These are phyloP conservation scores for Trichoderma orchidacearum DNA, from an alignment of 495 filamentous ascomycete species.

Conservation along the genomic window DNA sequence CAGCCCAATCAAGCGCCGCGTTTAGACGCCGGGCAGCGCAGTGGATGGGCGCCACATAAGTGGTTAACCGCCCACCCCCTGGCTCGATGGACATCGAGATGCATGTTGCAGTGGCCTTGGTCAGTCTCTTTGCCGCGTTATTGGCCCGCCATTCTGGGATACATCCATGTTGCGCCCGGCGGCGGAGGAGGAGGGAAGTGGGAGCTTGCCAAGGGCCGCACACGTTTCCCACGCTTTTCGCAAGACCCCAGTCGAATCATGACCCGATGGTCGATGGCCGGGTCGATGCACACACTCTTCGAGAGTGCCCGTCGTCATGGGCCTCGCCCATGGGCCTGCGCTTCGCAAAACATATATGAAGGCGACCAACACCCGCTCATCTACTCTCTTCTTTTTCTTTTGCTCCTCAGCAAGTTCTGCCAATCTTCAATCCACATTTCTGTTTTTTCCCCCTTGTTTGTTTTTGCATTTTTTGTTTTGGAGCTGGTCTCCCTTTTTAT, in stretches of 20 bases:
- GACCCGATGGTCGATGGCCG: too few species aligned
- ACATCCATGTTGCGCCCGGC: too few species aligned
- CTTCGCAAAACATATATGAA: not conserved
- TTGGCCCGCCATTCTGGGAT: not conserved
- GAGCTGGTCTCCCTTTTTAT: slow-evolving; percentile 39
- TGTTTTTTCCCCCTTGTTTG: slow-evolving; percentile 34
- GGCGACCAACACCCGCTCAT: slow-evolving; percentile 7
- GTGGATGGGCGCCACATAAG: not conserved
- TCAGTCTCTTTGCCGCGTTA: not conserved
- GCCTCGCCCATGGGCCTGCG: not conserved
- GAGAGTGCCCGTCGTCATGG: not conserved
- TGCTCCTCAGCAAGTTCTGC: slow-evolving; percentile 62
- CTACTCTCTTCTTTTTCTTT: slow-evolving; percentile 29
- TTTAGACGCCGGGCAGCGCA: not conserved
- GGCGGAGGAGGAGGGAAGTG: too few species aligned
- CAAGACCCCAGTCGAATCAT: too few species aligned
- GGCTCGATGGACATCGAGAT: not conserved
- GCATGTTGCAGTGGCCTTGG: not conserved
- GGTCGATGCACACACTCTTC: not conserved
- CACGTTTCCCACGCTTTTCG: too few species aligned
- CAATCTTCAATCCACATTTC: slow-evolving; percentile 40
- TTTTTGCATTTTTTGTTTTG: slow-evolving; percentile 29
- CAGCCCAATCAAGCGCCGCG: slow-evolving; percentile 1
- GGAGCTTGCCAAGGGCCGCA: too few species aligned
- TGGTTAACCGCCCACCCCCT: not conserved